phyloP scores from a whole-genome alignment of 1,284 basidiomycete species.

The Puccinia triticina region DNA sequence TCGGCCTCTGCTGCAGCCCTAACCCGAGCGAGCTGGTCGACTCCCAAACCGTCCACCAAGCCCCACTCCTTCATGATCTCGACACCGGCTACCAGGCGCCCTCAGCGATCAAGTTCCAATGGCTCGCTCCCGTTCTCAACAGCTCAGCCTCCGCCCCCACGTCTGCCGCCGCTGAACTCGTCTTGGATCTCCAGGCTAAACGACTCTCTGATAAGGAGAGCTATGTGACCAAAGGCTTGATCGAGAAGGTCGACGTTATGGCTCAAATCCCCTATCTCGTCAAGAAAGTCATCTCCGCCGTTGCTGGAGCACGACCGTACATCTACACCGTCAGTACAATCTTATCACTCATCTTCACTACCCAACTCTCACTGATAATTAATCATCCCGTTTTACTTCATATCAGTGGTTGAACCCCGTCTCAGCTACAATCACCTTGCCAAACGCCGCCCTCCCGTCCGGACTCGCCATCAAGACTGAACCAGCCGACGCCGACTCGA shows the following conservation, averaged over 20 bases:
- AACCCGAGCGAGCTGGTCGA: conserved; percentile 70
- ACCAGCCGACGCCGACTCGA: not conserved
- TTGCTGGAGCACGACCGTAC: conserved; percentile 86
- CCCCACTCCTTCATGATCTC: conserved; percentile 67
- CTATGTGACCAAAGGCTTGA: conserved; percentile 71
- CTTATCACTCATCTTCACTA: not conserved
- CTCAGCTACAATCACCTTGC: conserved; percentile 19
- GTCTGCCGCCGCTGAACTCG: conserved; percentile 55
- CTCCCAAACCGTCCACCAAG: conserved; percentile 73
- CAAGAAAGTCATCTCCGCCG: conserved; percentile 85
- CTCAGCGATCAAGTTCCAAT: conserved; percentile 72
- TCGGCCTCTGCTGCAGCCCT: conserved; percentile 72
- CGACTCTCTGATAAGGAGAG: conserved; percentile 68
- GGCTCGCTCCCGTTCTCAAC: conserved; percentile 71
- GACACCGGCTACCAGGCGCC: conserved; percentile 85
- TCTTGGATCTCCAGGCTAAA: conserved; percentile 64
- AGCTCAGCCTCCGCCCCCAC: not conserved
- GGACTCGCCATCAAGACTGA: not conserved
- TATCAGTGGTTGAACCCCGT: conserved; percentile 30
- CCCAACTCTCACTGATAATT: not conserved
- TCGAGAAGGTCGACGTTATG: conserved; percentile 95
- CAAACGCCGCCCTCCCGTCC: not conserved
- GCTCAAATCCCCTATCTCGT: conserved; percentile 92
- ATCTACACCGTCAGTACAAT: conserved; percentile 67
- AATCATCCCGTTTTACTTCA: not conserved